Base-by-base conservation (phyloP, 805 yeast genomes). In the Candida stauntonica region DNA sequence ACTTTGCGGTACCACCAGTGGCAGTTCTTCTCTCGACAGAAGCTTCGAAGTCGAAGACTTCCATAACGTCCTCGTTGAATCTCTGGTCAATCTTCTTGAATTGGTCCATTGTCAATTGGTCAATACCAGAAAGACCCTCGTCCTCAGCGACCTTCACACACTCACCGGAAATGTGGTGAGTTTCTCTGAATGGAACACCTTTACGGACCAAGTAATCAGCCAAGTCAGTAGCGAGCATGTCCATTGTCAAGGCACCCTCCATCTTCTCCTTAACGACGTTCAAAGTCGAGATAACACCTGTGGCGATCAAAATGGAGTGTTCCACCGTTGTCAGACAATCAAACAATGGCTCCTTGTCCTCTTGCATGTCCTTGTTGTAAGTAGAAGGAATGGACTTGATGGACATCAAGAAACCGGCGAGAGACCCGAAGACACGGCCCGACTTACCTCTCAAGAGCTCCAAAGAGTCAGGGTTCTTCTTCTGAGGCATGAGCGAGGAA, bases 151-250 rank as follows among this genome's bases (percentile, higher is more conserved):
- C 63, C 46, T 95, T 79, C 32, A 93, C 99, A 67, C 97, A 93
- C 63, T 88, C 96, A 41, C 99, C 99, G 6, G 97, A 87, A 45
- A 93, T 93, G 63, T 93, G 98, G 67, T 93, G 99, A 1, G 99
- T 93, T 67, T 93, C 98, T 71, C 99, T 86, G 70, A 93, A 93
- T 41, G 99, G 99, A 50, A 93, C 99, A 44, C 99, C 99, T 63
- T 83, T 89, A 68, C 96, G 82, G 36, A 93, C 99, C 49, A 93
- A 73, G 63, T 93, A 93, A 63, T 93, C 99, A 29, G 99, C 99
- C 52, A 93, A 74, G 62, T 93, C 99, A 23, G 99, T 93, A 16
- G 99, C 99, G 54, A 93, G 75, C 99, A 93, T 93, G 65, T 93
- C 99, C 95, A 91, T 91, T 20, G 98, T 89, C 54, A 93, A 75